Evolutionary conservation across 331 rosid genomes (phyloP), one percentile per base, ranked within the genome.

Genomic region (Spiraea crenata): DNA sequence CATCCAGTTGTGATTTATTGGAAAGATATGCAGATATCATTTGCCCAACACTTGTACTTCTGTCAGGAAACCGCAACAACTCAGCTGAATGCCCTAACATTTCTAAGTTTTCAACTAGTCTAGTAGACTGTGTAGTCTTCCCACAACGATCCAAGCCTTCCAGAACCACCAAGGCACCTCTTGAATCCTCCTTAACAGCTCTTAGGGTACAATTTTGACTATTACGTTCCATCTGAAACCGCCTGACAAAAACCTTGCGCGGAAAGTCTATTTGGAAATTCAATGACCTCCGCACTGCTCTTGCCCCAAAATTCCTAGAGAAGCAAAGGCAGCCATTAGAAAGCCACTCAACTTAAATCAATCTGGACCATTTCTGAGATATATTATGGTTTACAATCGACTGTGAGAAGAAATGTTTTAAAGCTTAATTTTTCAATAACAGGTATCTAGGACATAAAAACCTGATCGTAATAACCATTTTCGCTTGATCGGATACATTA

Each of bases 101-200:
- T 76, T 93, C 89, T 80, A 93, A 83, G 78, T 83, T 76, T 46
- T 83, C 75, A 37, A 85, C 89, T 70, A 93, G 73, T 77, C 83
- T 80, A 70, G 85, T 59, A 67, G 90, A 80, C 77, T 91, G 96
- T 15, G 92, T 87, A 5, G 90, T 84, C 82, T 93, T 93, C 57
- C 97, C 96, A 50, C 95, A 87, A 55, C 92, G 95, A 74, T 91
- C 97, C 81, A 93, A 83, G 67, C 99, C 99, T 91, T 91, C 97
- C 25, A 93, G 76, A 67, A 93, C 99, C 76, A 93, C 76, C 79
- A 93, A 79, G 25, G 96, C 91, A 49, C 99, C 99, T 81, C 97
- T 87, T 40, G 90, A 76, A 73, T 79, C 90, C 59, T 65, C 76
- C 46, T 40, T 76, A 20, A 49, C 55, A 39, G 73, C 63, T 47